These are phyloP conservation scores for Berberis vulgaris DNA, from an alignment of 164 flowering plant genomes.

Conservation along the genomic window DNA sequence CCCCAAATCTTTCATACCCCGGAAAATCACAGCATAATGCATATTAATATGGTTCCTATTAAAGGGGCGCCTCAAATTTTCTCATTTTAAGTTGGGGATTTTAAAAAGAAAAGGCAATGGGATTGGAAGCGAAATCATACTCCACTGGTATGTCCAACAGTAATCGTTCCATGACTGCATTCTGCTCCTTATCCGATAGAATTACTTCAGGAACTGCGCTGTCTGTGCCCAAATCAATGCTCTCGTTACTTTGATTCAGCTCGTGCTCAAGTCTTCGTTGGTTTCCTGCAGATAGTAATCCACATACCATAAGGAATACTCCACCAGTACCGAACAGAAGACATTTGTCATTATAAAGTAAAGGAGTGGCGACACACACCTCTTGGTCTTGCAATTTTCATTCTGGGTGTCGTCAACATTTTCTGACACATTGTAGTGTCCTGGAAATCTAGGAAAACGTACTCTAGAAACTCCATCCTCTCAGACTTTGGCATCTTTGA, in stretches of 20 bases:
- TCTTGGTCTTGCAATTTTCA: slow-evolving; percentile 12
- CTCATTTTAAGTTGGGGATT: background rate
- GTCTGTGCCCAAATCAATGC: background rate
- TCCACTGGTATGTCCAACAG: background rate
- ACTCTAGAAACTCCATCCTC: slow-evolving; percentile 41
- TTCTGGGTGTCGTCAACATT: slow-evolving; percentile 21
- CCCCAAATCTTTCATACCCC: too few relatives aligned
- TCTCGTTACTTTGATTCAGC: too few relatives aligned
- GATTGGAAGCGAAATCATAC: slow-evolving; percentile 26
- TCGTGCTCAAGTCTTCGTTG: background rate
- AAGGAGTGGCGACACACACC: slow-evolving; percentile 22
- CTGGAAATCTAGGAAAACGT: slow-evolving; percentile 66
- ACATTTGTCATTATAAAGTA: background rate
- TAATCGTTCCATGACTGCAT: slow-evolving; percentile 10
- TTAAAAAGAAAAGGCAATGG: slow-evolving; percentile 1
- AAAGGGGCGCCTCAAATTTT: background rate
- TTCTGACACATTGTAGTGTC: slow-evolving; percentile 85
- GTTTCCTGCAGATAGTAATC: slow-evolving; percentile 6
- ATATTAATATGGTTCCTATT: too few relatives aligned
- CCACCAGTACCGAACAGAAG: background rate
- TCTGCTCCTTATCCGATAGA: slow-evolving; percentile 11
- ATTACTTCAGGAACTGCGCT: slow-evolving; percentile 29
- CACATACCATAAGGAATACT: background rate
- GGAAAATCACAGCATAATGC: too few relatives aligned
- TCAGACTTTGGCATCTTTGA: slow-evolving; percentile 47